Evolutionary conservation across 2,329 filamentous ascomycete species (phyloP).

Genomic region (Paraphaeosphaeria minitans): DNA sequence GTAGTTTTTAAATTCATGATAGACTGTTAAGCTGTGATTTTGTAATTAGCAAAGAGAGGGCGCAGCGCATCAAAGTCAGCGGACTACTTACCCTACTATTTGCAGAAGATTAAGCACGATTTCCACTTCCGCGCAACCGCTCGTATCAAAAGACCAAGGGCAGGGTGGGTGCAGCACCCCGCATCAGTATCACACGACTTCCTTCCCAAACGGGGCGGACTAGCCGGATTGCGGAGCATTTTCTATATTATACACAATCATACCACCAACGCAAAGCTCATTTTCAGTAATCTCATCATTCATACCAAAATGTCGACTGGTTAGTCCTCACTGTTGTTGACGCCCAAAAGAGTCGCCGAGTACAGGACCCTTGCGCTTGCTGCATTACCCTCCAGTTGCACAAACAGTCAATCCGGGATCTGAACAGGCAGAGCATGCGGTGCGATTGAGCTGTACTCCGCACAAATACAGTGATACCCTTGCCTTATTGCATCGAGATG

Average conservation of each 20-base stretch:
- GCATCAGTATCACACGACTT: constrained; percentile 13
- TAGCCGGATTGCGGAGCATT: constrained; percentile 4
- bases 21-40: no score
- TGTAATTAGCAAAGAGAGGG: constrained; percentile 8
- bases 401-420: constrained; percentile 17
- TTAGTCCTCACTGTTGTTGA: constrained; percentile 52
- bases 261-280: background rate
- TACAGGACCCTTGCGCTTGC: constrained; percentile 51
- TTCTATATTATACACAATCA: background rate
- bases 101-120: background rate
- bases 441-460: constrained; percentile 44
- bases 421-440: background rate
- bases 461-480: constrained; percentile 55
- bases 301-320: constrained; percentile 48
- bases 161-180: background rate
- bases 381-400: constrained; percentile 50
- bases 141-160: background rate
- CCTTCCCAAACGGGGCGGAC: constrained; percentile 15
- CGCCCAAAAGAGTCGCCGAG: constrained; percentile 49
- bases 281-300: background rate
- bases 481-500: constrained; percentile 56
- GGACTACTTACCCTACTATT: constrained; percentile 30
- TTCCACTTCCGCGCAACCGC: background rate
- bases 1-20: no score
- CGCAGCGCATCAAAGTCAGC: constrained; percentile 11